Percentiles rank a stretch among this genome's conserved stretches.
These are phyloP conservation scores for Hypsizygus marmoreus DNA, from an alignment of 768 basidiomycete species.

Conservation along the genomic window DNA sequence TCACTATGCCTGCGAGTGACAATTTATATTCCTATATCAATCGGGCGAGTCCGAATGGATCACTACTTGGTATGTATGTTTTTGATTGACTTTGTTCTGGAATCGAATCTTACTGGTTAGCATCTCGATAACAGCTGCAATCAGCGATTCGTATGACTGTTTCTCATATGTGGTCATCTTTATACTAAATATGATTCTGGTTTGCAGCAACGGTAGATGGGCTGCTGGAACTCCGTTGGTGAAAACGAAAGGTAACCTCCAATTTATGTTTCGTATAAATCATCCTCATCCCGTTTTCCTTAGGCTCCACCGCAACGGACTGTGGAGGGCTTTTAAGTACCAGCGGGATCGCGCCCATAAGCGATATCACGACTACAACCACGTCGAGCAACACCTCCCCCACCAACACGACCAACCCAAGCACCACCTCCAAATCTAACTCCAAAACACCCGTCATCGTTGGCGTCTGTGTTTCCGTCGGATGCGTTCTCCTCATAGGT, in stretches of 20 bases:
- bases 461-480: slow-evolving; percentile 32
- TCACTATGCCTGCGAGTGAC: slow-evolving; percentile 32
- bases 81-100: background rate
- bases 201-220: slow-evolving; percentile 38
- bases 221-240: slow-evolving; percentile 32
- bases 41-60: slow-evolving; percentile 31
- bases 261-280: background rate
- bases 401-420: slow-evolving; percentile 15
- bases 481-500: slow-evolving; percentile 27
- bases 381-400: slow-evolving; percentile 17
- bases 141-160: slow-evolving; percentile 43
- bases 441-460: slow-evolving; percentile 25
- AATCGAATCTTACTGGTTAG: slow-evolving; percentile 8
- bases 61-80: slow-evolving; percentile 38
- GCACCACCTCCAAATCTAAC: slow-evolving; percentile 9
- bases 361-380: background rate
- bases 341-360: slow-evolving; percentile 19
- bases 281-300: slow-evolving; percentile 2
- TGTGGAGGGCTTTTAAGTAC: slow-evolving; percentile 34
- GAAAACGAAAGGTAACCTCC: slow-evolving; percentile 19
- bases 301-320: slow-evolving; percentile 29
- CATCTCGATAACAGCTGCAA: slow-evolving; percentile 27
- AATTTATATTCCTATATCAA: slow-evolving; percentile 39
- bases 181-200: background rate
- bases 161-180: background rate